These are phyloP conservation scores for Taphrina wiesneri DNA, from an alignment of 1,139 yeast genomes.

Conservation along the genomic window DNA sequence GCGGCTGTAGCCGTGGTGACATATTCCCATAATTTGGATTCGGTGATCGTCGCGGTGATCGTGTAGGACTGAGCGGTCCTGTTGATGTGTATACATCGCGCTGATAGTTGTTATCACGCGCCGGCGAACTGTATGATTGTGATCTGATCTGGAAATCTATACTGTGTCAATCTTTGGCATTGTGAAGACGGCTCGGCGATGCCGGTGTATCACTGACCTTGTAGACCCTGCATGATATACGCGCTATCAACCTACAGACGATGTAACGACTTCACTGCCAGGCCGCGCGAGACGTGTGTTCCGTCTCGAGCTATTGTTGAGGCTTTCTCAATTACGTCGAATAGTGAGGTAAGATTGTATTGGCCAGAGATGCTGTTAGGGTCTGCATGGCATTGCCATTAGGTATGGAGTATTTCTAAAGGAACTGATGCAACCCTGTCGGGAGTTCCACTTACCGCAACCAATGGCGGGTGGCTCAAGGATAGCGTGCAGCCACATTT, in stretches of 20 bases:
- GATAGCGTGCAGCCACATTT: background rate
- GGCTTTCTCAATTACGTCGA: too few relatives aligned
- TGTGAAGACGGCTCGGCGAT: background rate
- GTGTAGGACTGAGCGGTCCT: slow-evolving; percentile 14
- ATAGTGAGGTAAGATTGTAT: too few relatives aligned
- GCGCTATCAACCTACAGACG: background rate
- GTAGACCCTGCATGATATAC: slow-evolving; percentile 1
- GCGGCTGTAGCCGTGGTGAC: slow-evolving; percentile 33
- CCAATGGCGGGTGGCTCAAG: background rate
- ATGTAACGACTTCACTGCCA: background rate
- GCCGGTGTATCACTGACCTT: background rate
- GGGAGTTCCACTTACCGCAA: background rate
- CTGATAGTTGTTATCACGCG: background rate
- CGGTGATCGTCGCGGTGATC: slow-evolving; percentile 20
- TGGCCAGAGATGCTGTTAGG: too few relatives aligned
- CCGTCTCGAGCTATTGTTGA: too few relatives aligned
- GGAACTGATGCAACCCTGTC: background rate
- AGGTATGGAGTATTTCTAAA: background rate
- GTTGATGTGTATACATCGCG: background rate
- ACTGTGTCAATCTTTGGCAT: background rate
- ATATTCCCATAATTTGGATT: slow-evolving; percentile 10
- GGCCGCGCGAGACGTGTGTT: background rate
- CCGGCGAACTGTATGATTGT: background rate
- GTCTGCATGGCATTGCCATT: too few relatives aligned
- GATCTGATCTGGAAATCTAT: slow-evolving; percentile 1